phyloP scores from a whole-genome alignment of 2,329 filamentous ascomycete species.

The Fusarium pseudoanthophilum region DNA sequence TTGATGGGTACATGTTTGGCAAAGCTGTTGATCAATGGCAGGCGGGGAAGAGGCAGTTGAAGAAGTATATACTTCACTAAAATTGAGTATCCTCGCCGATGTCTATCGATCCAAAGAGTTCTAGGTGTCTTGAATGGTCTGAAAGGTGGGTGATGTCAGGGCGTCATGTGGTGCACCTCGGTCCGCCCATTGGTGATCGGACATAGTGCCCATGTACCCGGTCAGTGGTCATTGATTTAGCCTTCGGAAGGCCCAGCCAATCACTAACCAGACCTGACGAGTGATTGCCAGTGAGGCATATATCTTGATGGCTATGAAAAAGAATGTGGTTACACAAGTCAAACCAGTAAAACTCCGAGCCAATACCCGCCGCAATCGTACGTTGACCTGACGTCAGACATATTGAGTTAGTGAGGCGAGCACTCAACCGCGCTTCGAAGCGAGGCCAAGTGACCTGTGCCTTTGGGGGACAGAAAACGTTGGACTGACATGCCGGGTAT shows the following conservation, averaged over 20 bases:
- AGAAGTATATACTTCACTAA: constrained; percentile 22
- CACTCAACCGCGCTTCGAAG: background rate
- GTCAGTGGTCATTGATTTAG: background rate
- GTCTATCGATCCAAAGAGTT: too few species aligned
- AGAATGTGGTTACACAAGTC: background rate
- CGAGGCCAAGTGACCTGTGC: background rate
- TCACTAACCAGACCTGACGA: too few species aligned
- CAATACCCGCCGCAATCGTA: background rate
- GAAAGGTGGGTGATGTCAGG: background rate
- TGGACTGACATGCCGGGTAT: fast-evolving
- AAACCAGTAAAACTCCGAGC: background rate
- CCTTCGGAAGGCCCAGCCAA: background rate
- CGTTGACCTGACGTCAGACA: background rate
- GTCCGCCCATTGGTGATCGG: background rate
- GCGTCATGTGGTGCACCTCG: background rate
- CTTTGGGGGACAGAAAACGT: background rate
- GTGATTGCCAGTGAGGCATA: background rate
- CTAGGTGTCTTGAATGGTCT: background rate
- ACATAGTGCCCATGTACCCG: background rate
- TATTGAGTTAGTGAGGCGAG: background rate
- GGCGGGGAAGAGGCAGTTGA: background rate
- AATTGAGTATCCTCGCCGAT: too few species aligned
- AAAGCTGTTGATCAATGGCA: constrained; percentile 23
- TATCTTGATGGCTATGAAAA: fast-evolving
- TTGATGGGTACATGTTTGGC: constrained; percentile 23